Conservation (phyloP, 1,139 yeast species). For the Yamadazyma dendronema region DNA sequence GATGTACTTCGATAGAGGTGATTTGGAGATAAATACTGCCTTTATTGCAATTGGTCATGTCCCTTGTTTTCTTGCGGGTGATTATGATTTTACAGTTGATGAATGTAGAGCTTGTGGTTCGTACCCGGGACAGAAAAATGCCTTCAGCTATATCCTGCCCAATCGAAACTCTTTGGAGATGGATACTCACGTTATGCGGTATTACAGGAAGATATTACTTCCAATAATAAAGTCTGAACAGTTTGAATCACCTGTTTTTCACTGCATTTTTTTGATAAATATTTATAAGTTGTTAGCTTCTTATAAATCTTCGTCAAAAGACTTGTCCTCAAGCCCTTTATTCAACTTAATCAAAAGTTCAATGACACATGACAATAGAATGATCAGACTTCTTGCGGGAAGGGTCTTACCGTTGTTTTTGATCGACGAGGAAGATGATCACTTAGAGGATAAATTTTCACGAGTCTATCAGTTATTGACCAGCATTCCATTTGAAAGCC, state of each 20-base stretch:
- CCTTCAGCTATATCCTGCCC: constrained; percentile 21
- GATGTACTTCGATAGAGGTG: constrained; percentile 5
- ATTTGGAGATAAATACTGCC: constrained; percentile 22
- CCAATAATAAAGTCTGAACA: background rate
- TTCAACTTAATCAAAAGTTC: constrained; percentile 23
- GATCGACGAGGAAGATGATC: constrained; percentile 30
- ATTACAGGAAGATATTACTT: constrained; percentile 25
- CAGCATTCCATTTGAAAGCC: constrained; percentile 31
- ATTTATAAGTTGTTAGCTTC: constrained; percentile 49
- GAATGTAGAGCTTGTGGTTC: constrained; percentile 46
- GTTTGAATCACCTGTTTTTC: constrained; percentile 22
- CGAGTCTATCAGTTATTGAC: constrained; percentile 32
- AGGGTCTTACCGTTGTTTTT: constrained; percentile 48
- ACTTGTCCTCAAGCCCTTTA: background rate
- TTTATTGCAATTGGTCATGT: constrained; percentile 43
- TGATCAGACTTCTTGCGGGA: constrained; percentile 49
- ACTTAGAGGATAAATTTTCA: constrained; percentile 34
- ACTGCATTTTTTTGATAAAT: constrained; percentile 43
- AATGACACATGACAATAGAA: constrained; percentile 39
- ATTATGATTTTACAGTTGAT: constrained; percentile 24
- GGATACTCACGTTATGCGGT: constrained; percentile 19
- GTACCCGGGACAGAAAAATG: constrained; percentile 19
- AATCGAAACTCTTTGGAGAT: constrained; percentile 24
- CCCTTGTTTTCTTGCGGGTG: constrained; percentile 39
- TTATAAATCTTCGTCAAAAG: constrained; percentile 23